Evolutionary conservation across 352 stramenopile species (phyloP).

Genomic region (Pythium chondricola): DNA sequence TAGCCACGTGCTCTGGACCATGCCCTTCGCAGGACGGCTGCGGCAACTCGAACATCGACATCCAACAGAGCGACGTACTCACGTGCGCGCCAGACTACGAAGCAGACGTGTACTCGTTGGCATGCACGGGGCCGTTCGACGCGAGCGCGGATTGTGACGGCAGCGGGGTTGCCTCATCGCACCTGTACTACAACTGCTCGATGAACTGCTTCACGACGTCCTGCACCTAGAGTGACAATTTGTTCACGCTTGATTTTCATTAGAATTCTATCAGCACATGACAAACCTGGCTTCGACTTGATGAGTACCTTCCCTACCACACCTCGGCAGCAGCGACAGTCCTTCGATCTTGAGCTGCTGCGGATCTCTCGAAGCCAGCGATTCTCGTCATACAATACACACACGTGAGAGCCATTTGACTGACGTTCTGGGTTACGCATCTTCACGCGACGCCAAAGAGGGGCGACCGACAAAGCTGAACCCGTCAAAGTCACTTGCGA

Average conservation of each 20-base stretch:
- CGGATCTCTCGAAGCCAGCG: no score
- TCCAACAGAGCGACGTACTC: constrained; percentile 24
- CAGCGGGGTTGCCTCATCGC: constrained; percentile 21
- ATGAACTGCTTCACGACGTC: constrained; percentile 46
- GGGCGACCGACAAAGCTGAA: constrained; percentile 88
- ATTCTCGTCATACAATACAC: no score
- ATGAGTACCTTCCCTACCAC: no score
- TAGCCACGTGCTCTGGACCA: constrained; percentile 39
- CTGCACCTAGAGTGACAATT: constrained; percentile 20
- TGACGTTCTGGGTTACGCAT: no score
- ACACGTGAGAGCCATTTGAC: no score
- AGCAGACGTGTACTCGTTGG: constrained; percentile 33
- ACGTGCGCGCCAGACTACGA: constrained; percentile 33
- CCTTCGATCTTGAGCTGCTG: no score
- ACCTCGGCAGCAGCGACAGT: no score
- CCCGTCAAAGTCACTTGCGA: constrained; percentile 83
- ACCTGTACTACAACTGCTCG: constrained; percentile 58
- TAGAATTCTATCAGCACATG: no score
- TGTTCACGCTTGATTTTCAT: no score
- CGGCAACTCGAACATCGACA: constrained; percentile 48
- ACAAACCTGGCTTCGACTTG: no score
- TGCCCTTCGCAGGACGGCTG: constrained; percentile 29
- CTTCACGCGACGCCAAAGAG: constrained; percentile 51
- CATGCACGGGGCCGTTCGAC: constrained; percentile 52
- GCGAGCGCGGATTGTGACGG: constrained; percentile 38